These are phyloP conservation scores for Akanthomyces muscarius DNA, from an alignment of 2,329 filamentous ascomycete species.

Conservation along the genomic window DNA sequence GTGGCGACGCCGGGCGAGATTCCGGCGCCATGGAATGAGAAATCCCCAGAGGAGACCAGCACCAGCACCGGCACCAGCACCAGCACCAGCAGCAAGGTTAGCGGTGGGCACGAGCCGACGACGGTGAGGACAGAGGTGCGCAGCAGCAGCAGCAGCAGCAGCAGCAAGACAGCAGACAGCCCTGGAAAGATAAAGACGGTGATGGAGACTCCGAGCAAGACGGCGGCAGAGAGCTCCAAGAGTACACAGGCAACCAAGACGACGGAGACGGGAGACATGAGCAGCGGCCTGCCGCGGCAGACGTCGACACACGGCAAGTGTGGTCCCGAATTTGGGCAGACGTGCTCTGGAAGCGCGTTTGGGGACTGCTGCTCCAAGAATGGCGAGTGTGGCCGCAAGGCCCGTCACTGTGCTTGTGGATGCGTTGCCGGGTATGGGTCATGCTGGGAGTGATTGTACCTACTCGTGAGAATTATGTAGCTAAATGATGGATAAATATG, in stretches of 20 bases:
- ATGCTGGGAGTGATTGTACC: slow-evolving; percentile 23
- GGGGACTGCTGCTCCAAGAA: slow-evolving; percentile 42
- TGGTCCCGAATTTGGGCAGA: slow-evolving; percentile 36
- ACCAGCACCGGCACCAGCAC: background rate
- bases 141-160: no score
- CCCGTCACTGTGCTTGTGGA: slow-evolving; percentile 33
- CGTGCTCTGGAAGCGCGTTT: slow-evolving; percentile 38
- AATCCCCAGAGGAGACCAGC: slow-evolving; percentile 22
- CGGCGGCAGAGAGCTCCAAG: background rate
- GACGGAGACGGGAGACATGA: background rate
- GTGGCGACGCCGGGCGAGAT: slow-evolving; percentile 31
- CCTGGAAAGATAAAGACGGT: background rate
- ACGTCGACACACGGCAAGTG: slow-evolving; percentile 39
- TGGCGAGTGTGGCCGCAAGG: slow-evolving; percentile 36
- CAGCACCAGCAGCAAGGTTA: slow-evolving; percentile 7
- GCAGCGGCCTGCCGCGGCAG: slow-evolving; percentile 20
- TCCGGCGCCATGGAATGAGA: slow-evolving; percentile 28
- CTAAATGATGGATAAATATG: background rate
- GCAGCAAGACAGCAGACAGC: no score
- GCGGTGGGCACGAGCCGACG: background rate
- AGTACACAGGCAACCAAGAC: background rate
- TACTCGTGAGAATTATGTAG: background rate
- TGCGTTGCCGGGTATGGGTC: slow-evolving; percentile 35
- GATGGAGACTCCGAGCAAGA: background rate
- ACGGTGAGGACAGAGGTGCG: background rate